phyloP scores from a whole-genome alignment of 75 land plant genomes.

The Sequoiadendron giganteum region DNA sequence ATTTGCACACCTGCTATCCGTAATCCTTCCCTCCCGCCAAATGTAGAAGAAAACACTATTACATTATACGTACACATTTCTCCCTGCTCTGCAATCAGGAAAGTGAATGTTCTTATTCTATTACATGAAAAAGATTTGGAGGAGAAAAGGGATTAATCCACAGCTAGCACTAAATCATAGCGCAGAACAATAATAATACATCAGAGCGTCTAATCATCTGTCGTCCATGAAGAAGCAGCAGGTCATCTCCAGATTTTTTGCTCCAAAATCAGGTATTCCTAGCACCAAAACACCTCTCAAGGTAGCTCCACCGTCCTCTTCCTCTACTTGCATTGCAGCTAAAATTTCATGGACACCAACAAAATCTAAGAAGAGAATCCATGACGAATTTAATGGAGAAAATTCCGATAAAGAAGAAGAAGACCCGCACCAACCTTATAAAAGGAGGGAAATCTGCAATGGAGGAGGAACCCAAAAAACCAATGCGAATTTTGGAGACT shows the following conservation, averaged over 20 bases:
- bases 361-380: slow-evolving; percentile 27
- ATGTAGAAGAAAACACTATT: too few relatives aligned
- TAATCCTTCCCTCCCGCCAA: too few relatives aligned
- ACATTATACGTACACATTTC: too few relatives aligned
- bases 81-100: too few relatives aligned
- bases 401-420: slow-evolving; percentile 25
- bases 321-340: slow-evolving; percentile 11
- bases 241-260: slow-evolving; percentile 87
- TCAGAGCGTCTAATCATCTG: neutral
- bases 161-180: neutral
- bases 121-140: too few relatives aligned
- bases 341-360: slow-evolving; percentile 9
- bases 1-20: too few relatives aligned
- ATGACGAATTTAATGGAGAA: slow-evolving; percentile 47
- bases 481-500: neutral
- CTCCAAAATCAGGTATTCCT: slow-evolving; percentile 53
- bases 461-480: neutral
- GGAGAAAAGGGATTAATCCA: too few relatives aligned
- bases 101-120: too few relatives aligned
- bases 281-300: neutral
- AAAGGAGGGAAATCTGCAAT: slow-evolving; percentile 10
- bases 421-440: neutral
- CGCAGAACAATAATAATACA: neutral
- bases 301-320: slow-evolving; percentile 7
- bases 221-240: slow-evolving; percentile 68